Evolutionary conservation across 1,284 basidiomycete genomes (phyloP).

Genomic region (Coniferiporia sulphurascens): DNA sequence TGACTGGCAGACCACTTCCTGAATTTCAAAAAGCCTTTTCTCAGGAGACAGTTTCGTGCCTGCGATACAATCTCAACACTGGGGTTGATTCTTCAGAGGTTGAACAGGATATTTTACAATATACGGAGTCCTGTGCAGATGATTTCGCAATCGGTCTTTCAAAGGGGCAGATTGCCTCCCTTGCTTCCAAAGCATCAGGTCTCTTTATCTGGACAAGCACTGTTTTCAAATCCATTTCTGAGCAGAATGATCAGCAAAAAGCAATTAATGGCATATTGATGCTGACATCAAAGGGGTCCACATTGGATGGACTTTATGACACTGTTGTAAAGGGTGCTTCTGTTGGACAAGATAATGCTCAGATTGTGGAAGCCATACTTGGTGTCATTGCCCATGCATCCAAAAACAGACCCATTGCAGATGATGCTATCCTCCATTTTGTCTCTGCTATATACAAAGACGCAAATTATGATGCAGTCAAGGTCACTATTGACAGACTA

Average conservation of each 20-base stretch:
- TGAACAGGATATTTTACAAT: not conserved
- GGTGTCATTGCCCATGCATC: not conserved
- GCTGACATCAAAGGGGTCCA: not conserved
- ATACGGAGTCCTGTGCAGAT: not conserved
- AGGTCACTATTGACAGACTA: not conserved
- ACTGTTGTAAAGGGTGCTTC: not conserved
- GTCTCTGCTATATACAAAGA: not conserved
- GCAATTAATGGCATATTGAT: not conserved
- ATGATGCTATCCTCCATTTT: too few relatives aligned
- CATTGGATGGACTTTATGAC: not conserved
- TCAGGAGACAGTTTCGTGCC: not conserved
- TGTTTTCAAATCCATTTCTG: not conserved
- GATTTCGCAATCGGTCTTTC: not conserved
- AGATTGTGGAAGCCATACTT: not conserved
- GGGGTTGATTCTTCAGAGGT: not conserved
- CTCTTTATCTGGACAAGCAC: slow-evolving; percentile 4
- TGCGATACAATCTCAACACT: not conserved
- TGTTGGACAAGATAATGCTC: not conserved
- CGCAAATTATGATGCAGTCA: too few relatives aligned
- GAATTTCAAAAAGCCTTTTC: not conserved
- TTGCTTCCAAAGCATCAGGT: not conserved
- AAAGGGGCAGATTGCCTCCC: not conserved
- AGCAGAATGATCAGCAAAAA: not conserved
- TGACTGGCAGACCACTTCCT: not conserved
- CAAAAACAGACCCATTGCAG: not conserved